Base-by-base conservation (phyloP, 345 rosid species). In the Leavenworthia alabamica region DNA sequence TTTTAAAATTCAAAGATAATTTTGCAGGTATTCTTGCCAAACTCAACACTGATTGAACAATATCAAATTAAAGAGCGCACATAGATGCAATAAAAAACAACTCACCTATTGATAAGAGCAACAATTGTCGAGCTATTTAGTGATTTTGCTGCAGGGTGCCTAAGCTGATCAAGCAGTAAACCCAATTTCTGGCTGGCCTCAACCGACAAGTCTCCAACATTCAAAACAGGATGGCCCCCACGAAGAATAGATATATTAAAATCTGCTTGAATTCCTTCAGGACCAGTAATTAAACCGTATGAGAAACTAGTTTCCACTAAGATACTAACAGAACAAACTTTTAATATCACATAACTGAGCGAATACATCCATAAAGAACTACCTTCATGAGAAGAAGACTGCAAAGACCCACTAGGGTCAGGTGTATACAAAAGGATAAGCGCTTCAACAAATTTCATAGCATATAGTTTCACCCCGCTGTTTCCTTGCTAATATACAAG, bases 121-220 rank as follows among this genome's bases (percentile, higher is more conserved):
- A 87, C 64, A 62, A 83, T 74, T 19, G 80, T 83, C 32, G 82
- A 71, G 69, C 80, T 80, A 70, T 85, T 79, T 44, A 87, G 83
- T 70, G 91, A 82, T 62, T 79, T 89, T 51, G 89, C 91, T 19
- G 84, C 75, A 27, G 97, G 99, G 46, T 66, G 74, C 73, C 99
- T 80, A 65, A 93, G 96, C 78, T 82, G 97, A 81, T 93, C 99
- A 69, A 93, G 96, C 87, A 93, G 72, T 60, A 75, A 79, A 63
- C 77, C 86, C 81, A 93, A 71, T 57, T 69, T 82, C 73, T 79
- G 81, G 76, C 91, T 84, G 51, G 97, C 99, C 79, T 93, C 99
- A 66, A 82, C 68, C 19, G 99, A 86, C 67, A 93, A 76, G 74
- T 89, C 96, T 62, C 94, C 99, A 46, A 84, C 66, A 59, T 87